Conservation (phyloP, 2,329 filamentous ascomycete species). For the Parastagonospora nodorum region DNA sequence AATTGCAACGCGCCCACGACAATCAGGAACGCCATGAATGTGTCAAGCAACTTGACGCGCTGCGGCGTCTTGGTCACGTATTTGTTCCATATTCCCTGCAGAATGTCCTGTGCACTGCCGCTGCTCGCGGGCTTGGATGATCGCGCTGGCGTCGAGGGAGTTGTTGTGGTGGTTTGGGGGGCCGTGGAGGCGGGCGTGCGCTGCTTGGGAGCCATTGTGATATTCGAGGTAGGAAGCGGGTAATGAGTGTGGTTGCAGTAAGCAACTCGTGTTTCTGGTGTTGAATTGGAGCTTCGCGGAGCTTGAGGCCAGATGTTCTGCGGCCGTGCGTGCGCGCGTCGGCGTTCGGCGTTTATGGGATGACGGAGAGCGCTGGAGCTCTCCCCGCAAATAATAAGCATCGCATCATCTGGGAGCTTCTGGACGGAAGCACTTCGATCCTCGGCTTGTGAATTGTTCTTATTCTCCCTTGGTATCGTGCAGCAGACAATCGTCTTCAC, state of each 20-base stretch:
- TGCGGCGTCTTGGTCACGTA: slow-evolving; percentile 84
- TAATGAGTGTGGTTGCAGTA: slow-evolving; percentile 4
- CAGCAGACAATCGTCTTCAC: not conserved
- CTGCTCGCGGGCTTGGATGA: slow-evolving; percentile 29
- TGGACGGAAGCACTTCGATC: no score
- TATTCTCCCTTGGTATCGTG: not conserved
- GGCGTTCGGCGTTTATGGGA: slow-evolving; percentile 15
- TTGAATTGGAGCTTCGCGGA: slow-evolving; percentile 14
- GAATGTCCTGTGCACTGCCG: slow-evolving; percentile 61
- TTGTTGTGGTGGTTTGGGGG: slow-evolving; percentile 13
- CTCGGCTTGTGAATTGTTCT: no score
- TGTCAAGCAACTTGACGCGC: slow-evolving; percentile 88
- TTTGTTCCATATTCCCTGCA: slow-evolving; percentile 72
- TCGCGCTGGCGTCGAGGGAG: slow-evolving; percentile 20
- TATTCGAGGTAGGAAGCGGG: not conserved
- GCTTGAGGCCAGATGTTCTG: slow-evolving; percentile 34
- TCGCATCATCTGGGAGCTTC: not conserved
- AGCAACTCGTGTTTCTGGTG: slow-evolving; percentile 12
- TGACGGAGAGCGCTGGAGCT: not conserved
- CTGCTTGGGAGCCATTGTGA: slow-evolving; percentile 41
- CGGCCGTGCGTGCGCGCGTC: slow-evolving; percentile 11
- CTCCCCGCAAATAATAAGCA: slow-evolving; percentile 22
- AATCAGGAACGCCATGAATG: slow-evolving; percentile 86
- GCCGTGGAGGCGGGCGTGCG: slow-evolving; percentile 23
- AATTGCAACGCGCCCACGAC: slow-evolving; percentile 90